Conservation (phyloP, 768 basidiomycete genomes). For the Tricholoma sp. region DNA sequence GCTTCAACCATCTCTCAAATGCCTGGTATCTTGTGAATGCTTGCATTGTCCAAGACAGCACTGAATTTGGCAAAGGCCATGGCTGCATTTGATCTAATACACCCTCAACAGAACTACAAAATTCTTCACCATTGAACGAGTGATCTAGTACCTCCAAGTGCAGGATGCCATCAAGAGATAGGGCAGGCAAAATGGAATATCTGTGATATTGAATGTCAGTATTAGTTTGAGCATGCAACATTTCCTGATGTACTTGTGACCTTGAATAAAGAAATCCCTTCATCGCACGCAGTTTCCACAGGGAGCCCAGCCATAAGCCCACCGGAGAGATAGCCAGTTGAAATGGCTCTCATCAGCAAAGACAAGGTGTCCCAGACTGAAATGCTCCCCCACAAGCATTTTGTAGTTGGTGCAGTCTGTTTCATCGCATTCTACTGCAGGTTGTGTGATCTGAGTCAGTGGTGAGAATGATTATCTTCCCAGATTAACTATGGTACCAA, state of each 20-base stretch:
- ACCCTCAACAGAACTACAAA: conserved; percentile 14
- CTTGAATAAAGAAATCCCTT: conserved; percentile 20
- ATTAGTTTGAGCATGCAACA: conserved; percentile 8
- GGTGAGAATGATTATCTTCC: conserved; percentile 2
- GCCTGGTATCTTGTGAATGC: conserved; percentile 23
- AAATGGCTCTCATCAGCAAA: conserved; percentile 26
- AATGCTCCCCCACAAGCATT: conserved; percentile 11
- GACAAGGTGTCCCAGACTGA: conserved; percentile 17
- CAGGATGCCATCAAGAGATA: conserved; percentile 23
- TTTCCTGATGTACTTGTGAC: conserved; percentile 15
- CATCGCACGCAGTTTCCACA: conserved; percentile 16
- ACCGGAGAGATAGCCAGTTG: conserved; percentile 18
- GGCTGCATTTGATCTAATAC: conserved; percentile 23
- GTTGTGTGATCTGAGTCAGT: background rate
- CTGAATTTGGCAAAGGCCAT: conserved; percentile 21
- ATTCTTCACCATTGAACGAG: conserved; percentile 19
- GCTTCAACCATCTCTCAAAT: conserved; percentile 16
- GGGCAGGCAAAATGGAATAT: conserved; percentile 25
- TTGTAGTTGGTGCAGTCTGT: conserved; percentile 11
- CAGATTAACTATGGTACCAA: conserved; percentile 1
- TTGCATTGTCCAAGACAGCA: conserved; percentile 29
- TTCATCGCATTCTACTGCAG: conserved; percentile 18
- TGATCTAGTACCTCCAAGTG: conserved; percentile 19
- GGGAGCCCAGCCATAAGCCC: conserved; percentile 21
- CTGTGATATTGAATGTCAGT: conserved; percentile 13